Percentiles rank a stretch among this genome's conserved stretches.
Conservation (phyloP, 352 stramenopile species). For the Phytophthora litchii region DNA sequence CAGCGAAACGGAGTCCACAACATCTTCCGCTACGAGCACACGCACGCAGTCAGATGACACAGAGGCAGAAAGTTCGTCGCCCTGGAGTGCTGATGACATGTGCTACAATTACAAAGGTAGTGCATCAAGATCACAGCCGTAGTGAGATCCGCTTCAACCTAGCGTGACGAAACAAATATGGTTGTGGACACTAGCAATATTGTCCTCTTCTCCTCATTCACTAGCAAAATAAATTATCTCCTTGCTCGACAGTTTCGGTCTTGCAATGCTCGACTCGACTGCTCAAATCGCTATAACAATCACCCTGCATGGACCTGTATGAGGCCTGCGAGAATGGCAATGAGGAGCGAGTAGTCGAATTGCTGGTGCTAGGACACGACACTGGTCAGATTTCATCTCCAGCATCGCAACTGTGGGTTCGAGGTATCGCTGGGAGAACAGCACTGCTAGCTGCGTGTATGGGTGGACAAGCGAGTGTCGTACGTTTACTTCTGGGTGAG, state of each 20-base stretch:
- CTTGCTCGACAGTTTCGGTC: slow-evolving; percentile 16
- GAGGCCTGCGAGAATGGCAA: slow-evolving; percentile 86
- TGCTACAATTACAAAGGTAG: slow-evolving; percentile 34
- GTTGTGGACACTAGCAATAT: no score
- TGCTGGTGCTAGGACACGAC: slow-evolving; percentile 54
- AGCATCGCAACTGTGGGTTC: slow-evolving; percentile 23
- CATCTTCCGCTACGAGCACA: slow-evolving; percentile 12
- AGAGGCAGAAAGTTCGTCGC: not conserved
- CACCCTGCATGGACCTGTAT: slow-evolving; percentile 72
- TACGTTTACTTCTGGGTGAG: slow-evolving; percentile 69
- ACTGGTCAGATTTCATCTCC: slow-evolving; percentile 5
- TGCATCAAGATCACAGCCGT: slow-evolving; percentile 2
- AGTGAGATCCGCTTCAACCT: no score
- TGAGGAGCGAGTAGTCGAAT: slow-evolving; percentile 80
- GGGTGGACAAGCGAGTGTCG: slow-evolving; percentile 63
- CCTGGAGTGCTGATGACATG: slow-evolving; percentile 36
- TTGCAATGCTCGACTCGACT: slow-evolving; percentile 18
- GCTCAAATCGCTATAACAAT: slow-evolving; percentile 2
- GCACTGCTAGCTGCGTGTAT: slow-evolving; percentile 72
- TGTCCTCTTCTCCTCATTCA: no score
- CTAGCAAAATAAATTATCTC: slow-evolving; percentile 10
- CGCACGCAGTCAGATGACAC: slow-evolving; percentile 11
- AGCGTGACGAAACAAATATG: no score
- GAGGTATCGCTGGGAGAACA: slow-evolving; percentile 62
- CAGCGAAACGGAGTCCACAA: slow-evolving; percentile 20